A percentile compares a stretch with the other conserved stretches of the same genome.
Evolutionary conservation across 2,329 filamentous ascomycete genomes (phyloP).

Genomic region (Chalaropsis ovoidea): DNA sequence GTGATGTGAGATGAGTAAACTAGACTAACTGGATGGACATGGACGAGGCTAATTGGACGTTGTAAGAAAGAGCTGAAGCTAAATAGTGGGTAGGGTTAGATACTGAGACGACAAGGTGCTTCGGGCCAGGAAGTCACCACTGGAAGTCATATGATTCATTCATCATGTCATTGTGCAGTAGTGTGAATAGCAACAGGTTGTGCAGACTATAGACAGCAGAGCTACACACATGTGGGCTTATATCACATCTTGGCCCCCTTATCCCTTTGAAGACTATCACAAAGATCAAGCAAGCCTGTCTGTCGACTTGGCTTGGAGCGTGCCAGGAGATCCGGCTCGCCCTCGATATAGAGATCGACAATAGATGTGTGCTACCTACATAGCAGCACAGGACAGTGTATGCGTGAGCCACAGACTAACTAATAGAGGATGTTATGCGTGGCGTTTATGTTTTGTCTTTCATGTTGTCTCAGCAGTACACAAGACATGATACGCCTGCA

Average conservation of each 20-base stretch:
- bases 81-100: not conserved
- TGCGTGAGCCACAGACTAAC: too few species aligned
- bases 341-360: too few species aligned
- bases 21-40: not conserved
- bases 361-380: too few species aligned
- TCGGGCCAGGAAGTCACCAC: not conserved
- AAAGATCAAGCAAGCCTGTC: not conserved
- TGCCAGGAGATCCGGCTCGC: too few species aligned
- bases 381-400: too few species aligned
- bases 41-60: not conserved
- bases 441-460: too few species aligned
- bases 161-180: conserved; percentile 15
- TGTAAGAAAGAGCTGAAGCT: not conserved
- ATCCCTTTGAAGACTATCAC: not conserved
- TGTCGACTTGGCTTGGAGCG: too few species aligned
- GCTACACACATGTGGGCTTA: not conserved
- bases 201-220: not conserved
- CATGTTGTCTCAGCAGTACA: too few species aligned
- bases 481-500: too few species aligned
- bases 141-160: not conserved
- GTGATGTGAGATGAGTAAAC: not conserved
- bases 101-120: not conserved
- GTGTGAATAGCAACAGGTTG: not conserved
- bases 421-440: too few species aligned
- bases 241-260: not conserved